Evolutionary conservation across 2,329 filamentous ascomycete genomes (phyloP), one percentile per base, ranked within the genome.

Genomic region (Talaromyces islandicus): DNA sequence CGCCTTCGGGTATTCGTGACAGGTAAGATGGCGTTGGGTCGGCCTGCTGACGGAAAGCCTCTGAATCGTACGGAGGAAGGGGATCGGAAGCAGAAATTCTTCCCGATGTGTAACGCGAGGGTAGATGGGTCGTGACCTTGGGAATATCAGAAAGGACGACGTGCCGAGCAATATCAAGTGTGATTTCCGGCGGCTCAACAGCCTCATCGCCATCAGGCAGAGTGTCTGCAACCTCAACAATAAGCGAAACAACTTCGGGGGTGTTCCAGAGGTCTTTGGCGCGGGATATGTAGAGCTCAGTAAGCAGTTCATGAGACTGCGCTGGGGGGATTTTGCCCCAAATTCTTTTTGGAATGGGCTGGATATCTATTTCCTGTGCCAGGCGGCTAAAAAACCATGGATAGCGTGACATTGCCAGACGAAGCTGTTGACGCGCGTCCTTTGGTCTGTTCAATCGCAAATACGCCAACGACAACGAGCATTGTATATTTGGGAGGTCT

Each of bases 231-330:
- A 88, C 85, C 67, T 90, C 86, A 30, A 88, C 81, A 1, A 97
- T 82, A 7, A 96, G 75, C 4, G 80, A 77, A 3, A 83, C 86
- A 14, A 85, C 85, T 67, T 91, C 87, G 0, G 89, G 82, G 4
- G 87, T 91, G 70, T 92, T 92, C 92, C 92, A 97, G 3, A 96
- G 78, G 66, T 93, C 89, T 69, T 92, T 93, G 4, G 89, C 83
- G 51, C 89, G 85, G 60, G 85, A 81, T 29, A 91, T 81, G 70
- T 96, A 96, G 2, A 96, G 81, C 68, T 89, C 85, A 4, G 86
- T 85, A 68, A 91, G 84, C 41, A 96, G 83, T 59, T 84, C 81
- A 65, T 91, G 84, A 52, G 86, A 81, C 12, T 83, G 79, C 30
- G 85, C 83, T 0, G 87, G 82, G 5, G 90, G 85, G 67, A 85